phyloP scores from a whole-genome alignment of 768 basidiomycete species.

The Peribolospora kevripleyi region DNA sequence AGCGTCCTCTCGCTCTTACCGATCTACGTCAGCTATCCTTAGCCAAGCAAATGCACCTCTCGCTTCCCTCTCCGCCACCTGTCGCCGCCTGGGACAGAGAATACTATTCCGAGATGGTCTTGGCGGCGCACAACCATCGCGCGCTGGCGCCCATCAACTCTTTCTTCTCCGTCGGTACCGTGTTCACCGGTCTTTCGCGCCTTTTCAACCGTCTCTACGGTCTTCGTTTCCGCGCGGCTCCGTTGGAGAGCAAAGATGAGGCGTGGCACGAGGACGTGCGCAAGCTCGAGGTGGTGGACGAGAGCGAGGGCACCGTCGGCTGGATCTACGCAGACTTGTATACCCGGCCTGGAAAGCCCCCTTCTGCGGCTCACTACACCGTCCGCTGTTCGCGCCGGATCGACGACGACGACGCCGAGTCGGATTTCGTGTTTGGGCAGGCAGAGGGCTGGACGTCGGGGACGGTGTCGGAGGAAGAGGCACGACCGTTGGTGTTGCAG shows the following conservation, averaged over 20 bases:
- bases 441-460: slow-evolving; percentile 11
- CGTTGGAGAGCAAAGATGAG: slow-evolving; percentile 40
- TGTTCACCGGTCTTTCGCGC: slow-evolving; percentile 72
- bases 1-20: slow-evolving; percentile 44
- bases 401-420: slow-evolving; percentile 62
- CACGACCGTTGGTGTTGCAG: slow-evolving; percentile 17
- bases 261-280: slow-evolving; percentile 67
- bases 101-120: slow-evolving; percentile 38
- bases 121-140: slow-evolving; percentile 3
- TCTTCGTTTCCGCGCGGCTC: slow-evolving; percentile 43
- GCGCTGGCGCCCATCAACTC: slow-evolving; percentile 18
- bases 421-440: slow-evolving; percentile 27
- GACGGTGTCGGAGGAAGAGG: slow-evolving; percentile 22
- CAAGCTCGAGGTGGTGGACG: slow-evolving; percentile 81
- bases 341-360: slow-evolving; percentile 54
- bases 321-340: slow-evolving; percentile 92
- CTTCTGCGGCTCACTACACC: slow-evolving; percentile 90
- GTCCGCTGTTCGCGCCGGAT: slow-evolving; percentile 78
- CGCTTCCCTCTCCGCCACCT: slow-evolving; percentile 11
- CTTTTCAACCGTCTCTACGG: slow-evolving; percentile 74
- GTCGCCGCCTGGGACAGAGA: slow-evolving; percentile 96
- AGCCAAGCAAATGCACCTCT: slow-evolving; percentile 49
- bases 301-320: slow-evolving; percentile 61
- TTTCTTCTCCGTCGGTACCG: slow-evolving; percentile 53
- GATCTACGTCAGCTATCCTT: slow-evolving; percentile 38